A percentile compares a stretch with the other conserved stretches of the same genome.
These are phyloP conservation scores for Manihot esculenta DNA, from an alignment of 441 rosid genomes.

Conservation along the genomic window DNA sequence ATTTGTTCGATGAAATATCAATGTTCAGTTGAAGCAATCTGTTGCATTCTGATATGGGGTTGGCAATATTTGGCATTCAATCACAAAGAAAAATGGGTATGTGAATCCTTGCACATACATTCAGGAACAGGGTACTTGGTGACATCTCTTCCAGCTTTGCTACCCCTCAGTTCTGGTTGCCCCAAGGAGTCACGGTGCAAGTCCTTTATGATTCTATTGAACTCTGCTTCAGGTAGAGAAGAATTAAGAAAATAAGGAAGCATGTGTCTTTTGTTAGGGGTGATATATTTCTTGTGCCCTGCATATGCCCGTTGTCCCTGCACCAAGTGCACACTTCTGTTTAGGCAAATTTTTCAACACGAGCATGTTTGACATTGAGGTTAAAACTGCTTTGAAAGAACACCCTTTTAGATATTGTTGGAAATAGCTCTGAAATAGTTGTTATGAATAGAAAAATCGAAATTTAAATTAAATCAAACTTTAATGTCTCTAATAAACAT, in stretches of 20 bases:
- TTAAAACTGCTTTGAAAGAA: too few species aligned
- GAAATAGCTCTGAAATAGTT: too few species aligned
- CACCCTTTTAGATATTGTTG: too few species aligned
- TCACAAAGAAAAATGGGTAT: slow-evolving; percentile 17
- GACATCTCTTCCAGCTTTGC: slow-evolving; percentile 75
- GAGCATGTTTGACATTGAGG: too few species aligned
- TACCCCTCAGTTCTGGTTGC: slow-evolving; percentile 69
- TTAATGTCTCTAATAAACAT: too few species aligned
- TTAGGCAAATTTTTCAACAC: neutral
- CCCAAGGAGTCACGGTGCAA: slow-evolving; percentile 76
- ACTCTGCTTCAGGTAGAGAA: slow-evolving; percentile 65
- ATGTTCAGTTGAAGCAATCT: neutral
- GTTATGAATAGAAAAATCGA: too few species aligned
- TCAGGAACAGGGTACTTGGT: slow-evolving; percentile 83
- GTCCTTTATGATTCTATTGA: slow-evolving; percentile 58
- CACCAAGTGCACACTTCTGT: slow-evolving; percentile 21
- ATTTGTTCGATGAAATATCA: slow-evolving; percentile 7
- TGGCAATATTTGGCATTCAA: neutral
- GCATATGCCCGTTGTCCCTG: slow-evolving; percentile 92
- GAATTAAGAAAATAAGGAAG: slow-evolving; percentile 73
- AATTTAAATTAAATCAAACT: too few species aligned
- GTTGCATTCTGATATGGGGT: neutral
- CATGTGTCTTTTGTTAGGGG: slow-evolving; percentile 92
- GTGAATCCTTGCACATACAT: slow-evolving; percentile 67
- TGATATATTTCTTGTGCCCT: slow-evolving; percentile 85